Percentiles rank a stretch among this genome's conserved stretches.
Evolutionary conservation across 2,329 filamentous ascomycete genomes (phyloP).

Genomic region (Chrysosporium queenslandicum): DNA sequence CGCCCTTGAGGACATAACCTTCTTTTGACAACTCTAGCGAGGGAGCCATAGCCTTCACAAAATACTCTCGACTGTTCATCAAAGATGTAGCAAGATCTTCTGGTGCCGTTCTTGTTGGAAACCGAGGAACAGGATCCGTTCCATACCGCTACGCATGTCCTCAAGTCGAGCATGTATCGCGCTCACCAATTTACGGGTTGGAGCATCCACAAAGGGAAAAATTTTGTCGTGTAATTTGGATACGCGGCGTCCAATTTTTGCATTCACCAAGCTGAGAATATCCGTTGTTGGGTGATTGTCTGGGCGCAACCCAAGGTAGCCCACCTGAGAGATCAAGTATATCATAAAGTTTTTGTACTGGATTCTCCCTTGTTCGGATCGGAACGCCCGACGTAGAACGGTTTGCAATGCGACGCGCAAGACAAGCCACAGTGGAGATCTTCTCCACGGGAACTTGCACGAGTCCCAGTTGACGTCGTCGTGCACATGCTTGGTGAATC

Average conservation of each 20-base stretch:
- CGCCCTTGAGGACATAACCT: too few species aligned
- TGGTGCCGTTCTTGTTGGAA: not conserved
- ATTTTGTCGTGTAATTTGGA: slow-evolving; percentile 31
- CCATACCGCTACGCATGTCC: not conserved
- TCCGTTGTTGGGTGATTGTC: slow-evolving; percentile 21
- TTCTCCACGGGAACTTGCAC: slow-evolving; percentile 37
- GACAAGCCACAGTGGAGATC: slow-evolving; percentile 46
- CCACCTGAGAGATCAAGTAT: slow-evolving; percentile 35
- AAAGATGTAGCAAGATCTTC: slow-evolving; percentile 4
- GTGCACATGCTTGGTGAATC: slow-evolving; percentile 42
- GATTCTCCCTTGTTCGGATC: slow-evolving; percentile 9
- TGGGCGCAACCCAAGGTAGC: slow-evolving; percentile 21
- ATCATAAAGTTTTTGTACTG: slow-evolving; percentile 47
- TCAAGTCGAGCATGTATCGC: not conserved
- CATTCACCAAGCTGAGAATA: slow-evolving; percentile 32
- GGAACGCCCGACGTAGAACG: slow-evolving; percentile 17
- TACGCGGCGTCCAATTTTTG: slow-evolving; percentile 38
- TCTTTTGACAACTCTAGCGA: not conserved
- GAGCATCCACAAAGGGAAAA: slow-evolving; percentile 15
- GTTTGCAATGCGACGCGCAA: slow-evolving; percentile 43
- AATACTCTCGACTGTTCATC: not conserved
- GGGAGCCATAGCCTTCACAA: slow-evolving; percentile 1
- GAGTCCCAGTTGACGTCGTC: slow-evolving; percentile 42
- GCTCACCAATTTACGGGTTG: not conserved
- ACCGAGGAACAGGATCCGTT: not conserved